Evolutionary conservation across 164 flowering plant genomes (phyloP), one percentile per base, ranked within the genome.

Genomic region (Echeveria elegans): DNA sequence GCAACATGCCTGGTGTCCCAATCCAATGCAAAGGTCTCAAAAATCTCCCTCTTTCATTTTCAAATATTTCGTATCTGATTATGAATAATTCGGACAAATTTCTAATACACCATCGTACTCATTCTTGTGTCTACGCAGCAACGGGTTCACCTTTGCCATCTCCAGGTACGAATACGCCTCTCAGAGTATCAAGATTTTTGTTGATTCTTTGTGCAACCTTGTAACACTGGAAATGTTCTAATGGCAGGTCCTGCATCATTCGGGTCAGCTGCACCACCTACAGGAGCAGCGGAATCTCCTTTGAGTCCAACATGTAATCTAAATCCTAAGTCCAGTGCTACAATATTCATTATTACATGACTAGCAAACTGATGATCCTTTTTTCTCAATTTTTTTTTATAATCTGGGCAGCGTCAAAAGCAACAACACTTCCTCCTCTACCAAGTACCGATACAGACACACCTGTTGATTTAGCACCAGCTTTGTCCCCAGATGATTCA

Each of bases 1-100:
- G 66, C 37, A 63, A 63, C 66, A 63, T 36, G 47, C 18, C 45
- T 26, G 66, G 66, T 21, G 66, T 63, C 37, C 66, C 66, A 32
- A 36, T 63, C 14, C 66, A 63, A 36, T 21, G 66, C 66, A 32
- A 63, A 63, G 66, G 66, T 63, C 45, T 63, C 5, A 5, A 14
- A 3, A 26, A 38, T 38, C 41, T 28, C 31, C 31, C 64, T 8
- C 2, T n/a, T 36, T 34, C 26, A 63, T 21, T 16, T 19, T 6
- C 16, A 40, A 34, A 34, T 12, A 34, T 18, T 36, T 63, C 1
- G 29, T 14, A 36, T 63, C 12, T 34, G 11, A 19, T 38, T 32
- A 63, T 1, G 10, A 19, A 63, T 18, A 43, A n/a, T 18, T 63
- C 15, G 11, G 21, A 63, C 16, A 23, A 32, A 32, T 63, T 63